phyloP scores from a whole-genome alignment of 495 filamentous ascomycete species.

The Hypomontagnella monticulosa region DNA sequence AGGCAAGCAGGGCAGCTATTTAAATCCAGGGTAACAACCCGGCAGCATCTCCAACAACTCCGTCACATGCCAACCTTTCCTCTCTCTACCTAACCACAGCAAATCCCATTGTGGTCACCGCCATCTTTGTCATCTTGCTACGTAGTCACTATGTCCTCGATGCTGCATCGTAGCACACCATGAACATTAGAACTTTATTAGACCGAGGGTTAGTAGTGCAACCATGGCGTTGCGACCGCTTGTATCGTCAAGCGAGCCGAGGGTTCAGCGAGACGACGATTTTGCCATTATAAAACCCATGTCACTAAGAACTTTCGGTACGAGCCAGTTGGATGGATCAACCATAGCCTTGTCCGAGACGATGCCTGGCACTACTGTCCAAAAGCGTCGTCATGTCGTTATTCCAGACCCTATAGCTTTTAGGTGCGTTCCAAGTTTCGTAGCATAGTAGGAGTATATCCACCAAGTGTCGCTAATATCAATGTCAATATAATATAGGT shows the following conservation, averaged over 20 bases:
- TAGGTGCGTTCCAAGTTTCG: constrained; percentile 49
- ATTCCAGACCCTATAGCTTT: constrained; percentile 80
- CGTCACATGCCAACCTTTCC: constrained; percentile 39
- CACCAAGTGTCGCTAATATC: constrained; percentile 5
- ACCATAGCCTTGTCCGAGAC: constrained; percentile 24
- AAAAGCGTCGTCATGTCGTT: constrained; percentile 62
- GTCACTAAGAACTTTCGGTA: constrained; percentile 17
- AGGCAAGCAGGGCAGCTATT: too few species aligned
- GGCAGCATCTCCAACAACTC: constrained; percentile 4
- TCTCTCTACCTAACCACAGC: background rate
- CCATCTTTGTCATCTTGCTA: constrained; percentile 10
- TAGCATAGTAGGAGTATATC: background rate
- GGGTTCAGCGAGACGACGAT: constrained; percentile 35
- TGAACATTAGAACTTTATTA: constrained; percentile 29
- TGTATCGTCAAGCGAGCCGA: constrained; percentile 40
- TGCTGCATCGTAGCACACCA: constrained; percentile 18
- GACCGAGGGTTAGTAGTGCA: constrained; percentile 34
- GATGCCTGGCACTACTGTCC: constrained; percentile 19
- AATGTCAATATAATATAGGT: constrained; percentile 57
- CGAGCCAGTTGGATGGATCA: constrained; percentile 24
- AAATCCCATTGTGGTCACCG: background rate
- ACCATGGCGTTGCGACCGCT: constrained; percentile 46
- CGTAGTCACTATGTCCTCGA: constrained; percentile 23
- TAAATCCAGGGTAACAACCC: background rate
- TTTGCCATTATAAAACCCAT: constrained; percentile 17